phyloP scores from a whole-genome alignment of 2,329 filamentous ascomycete species.

The Calonectria fujianensis region DNA sequence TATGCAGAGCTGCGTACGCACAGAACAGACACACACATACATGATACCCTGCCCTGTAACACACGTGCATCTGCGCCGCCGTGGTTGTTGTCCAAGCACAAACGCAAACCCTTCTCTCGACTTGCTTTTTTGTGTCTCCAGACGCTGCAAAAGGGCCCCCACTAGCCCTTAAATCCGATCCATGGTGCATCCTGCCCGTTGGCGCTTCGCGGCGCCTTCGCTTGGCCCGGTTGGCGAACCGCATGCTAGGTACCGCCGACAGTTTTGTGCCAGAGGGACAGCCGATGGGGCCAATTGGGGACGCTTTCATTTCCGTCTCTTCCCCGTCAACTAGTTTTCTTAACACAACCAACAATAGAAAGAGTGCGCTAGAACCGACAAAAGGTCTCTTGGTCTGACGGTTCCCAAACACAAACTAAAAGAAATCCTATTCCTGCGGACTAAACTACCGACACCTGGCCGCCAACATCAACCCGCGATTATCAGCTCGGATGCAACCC shows the following conservation, averaged over 20 bases:
- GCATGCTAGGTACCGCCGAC: constrained; percentile 15
- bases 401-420: background rate
- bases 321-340: constrained; percentile 5
- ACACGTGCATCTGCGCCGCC: background rate
- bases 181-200: constrained; percentile 24
- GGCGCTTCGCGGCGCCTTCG: constrained; percentile 28
- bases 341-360: background rate
- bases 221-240: constrained; percentile 34
- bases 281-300: background rate
- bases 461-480: constrained; percentile 1
- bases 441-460: constrained; percentile 16
- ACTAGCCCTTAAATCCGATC: constrained; percentile 38
- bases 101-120: background rate
- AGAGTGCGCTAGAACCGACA: constrained; percentile 4
- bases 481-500: constrained; percentile 36
- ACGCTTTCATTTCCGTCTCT: constrained; percentile 20
- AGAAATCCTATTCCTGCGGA: constrained; percentile 6
- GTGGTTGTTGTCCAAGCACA: background rate
- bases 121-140: background rate
- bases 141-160: background rate
- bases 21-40: constrained; percentile 9
- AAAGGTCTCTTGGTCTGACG: constrained; percentile 14
- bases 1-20: background rate
- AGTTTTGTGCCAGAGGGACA: constrained; percentile 17
- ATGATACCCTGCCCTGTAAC: constrained; percentile 19